Percentiles rank a stretch among this genome's conserved stretches.
Evolutionary conservation across 371 early-diverging fungal species (phyloP).

Genomic region (Fennellomyces sp.): DNA sequence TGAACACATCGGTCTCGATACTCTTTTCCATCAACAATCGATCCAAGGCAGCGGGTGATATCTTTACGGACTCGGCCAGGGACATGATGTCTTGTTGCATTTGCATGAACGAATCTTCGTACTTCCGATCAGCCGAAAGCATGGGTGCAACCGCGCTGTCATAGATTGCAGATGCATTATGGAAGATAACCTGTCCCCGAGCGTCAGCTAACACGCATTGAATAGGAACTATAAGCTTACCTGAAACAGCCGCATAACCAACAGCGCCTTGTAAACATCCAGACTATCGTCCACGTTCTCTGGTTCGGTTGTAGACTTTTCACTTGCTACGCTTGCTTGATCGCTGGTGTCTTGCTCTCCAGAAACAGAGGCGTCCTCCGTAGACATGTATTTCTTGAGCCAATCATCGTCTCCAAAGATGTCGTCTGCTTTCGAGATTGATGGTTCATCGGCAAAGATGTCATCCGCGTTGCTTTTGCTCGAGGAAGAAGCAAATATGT

Average conservation of each 20-base stretch:
- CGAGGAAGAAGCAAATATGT: not conserved
- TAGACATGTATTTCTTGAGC: slow-evolving; percentile 6
- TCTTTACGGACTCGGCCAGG: slow-evolving; percentile 33
- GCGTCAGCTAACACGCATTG: not conserved
- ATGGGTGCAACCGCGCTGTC: slow-evolving; percentile 12
- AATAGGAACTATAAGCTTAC: slow-evolving; percentile 14
- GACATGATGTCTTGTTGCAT: slow-evolving; percentile 30
- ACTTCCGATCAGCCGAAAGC: not conserved
- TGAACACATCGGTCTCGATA: slow-evolving; percentile 59
- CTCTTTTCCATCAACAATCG: slow-evolving; percentile 56
- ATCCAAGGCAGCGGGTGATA: slow-evolving; percentile 24
- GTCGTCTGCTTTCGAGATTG: slow-evolving; percentile 10
- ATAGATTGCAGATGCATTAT: slow-evolving; percentile 37
- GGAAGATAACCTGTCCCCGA: slow-evolving; percentile 43
- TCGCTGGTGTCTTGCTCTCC: not conserved
- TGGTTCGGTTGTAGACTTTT: not conserved
- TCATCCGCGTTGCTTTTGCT: slow-evolving; percentile 16
- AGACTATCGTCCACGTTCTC: slow-evolving; percentile 19
- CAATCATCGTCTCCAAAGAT: slow-evolving; percentile 24
- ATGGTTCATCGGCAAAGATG: slow-evolving; percentile 21
- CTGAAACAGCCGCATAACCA: slow-evolving; percentile 47
- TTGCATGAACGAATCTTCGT: slow-evolving; percentile 13
- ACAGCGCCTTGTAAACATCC: slow-evolving; percentile 37
- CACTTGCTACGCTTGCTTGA: not conserved
- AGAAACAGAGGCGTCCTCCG: slow-evolving; percentile 4